Conservation (phyloP, 371 early-diverging fungal genomes). For the Mortierella sp. region DNA sequence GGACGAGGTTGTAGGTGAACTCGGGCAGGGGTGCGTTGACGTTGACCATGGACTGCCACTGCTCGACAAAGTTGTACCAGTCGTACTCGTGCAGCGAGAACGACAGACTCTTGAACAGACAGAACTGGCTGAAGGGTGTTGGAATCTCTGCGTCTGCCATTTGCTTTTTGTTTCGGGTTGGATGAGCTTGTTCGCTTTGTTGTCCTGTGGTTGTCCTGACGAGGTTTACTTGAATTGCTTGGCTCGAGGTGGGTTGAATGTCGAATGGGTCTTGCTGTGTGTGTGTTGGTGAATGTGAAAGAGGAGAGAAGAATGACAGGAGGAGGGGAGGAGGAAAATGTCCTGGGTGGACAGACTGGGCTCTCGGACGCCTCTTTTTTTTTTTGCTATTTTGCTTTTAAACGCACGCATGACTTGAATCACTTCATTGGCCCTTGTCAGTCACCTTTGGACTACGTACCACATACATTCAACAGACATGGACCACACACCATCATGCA, state of each 20-base stretch:
- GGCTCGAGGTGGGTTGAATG: not conserved
- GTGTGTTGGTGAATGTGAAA: not conserved
- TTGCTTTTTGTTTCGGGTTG: not conserved
- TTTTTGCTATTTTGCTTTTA: not conserved
- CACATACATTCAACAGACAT: too few species aligned
- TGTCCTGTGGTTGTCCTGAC: not conserved
- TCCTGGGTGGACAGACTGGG: not conserved
- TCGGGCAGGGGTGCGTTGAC: slow-evolving; percentile 49
- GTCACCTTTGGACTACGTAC: not conserved
- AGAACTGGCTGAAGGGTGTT: slow-evolving; percentile 33
- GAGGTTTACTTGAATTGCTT: not conserved
- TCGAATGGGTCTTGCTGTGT: not conserved
- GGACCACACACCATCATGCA: too few species aligned
- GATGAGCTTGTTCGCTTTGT: not conserved
- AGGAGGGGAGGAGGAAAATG: not conserved
- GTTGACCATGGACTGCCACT: slow-evolving; percentile 48
- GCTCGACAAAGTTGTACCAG: slow-evolving; percentile 54
- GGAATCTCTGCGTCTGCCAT: slow-evolving; percentile 26
- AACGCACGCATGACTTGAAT: not conserved
- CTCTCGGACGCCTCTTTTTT: not conserved
- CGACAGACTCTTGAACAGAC: slow-evolving; percentile 42
- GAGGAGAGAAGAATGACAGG: not conserved
- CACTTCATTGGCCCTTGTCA: not conserved
- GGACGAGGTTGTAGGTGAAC: slow-evolving; percentile 37
- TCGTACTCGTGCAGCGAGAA: slow-evolving; percentile 44